A percentile compares a stretch with the other conserved stretches of the same genome.
These are phyloP conservation scores for Picochlorum sp. DNA, from an alignment of 139 green algal genomes.

Conservation along the genomic window DNA sequence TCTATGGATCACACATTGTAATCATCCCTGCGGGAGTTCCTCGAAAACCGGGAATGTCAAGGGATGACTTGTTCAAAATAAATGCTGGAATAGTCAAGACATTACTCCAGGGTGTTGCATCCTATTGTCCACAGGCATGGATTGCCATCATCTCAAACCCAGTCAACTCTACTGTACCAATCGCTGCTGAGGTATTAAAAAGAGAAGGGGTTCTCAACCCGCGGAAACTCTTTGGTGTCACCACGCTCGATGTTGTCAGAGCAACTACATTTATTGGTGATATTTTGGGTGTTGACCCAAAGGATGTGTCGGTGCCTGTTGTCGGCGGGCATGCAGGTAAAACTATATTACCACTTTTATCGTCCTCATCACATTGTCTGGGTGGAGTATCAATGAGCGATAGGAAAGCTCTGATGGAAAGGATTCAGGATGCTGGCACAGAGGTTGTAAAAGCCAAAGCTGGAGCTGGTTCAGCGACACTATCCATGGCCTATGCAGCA, in stretches of 20 bases:
- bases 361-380: conserved; percentile 32
- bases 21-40: conserved; percentile 94
- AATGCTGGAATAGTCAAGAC: conserved; percentile 83
- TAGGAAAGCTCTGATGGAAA: conserved; percentile 47
- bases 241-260: conserved; percentile 87
- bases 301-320: conserved; percentile 81
- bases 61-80: conserved; percentile 98
- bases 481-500: conserved; percentile 92
- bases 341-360: conserved; percentile 94
- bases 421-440: conserved; percentile 96
- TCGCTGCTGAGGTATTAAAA: conserved; percentile 86
- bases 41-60: conserved; percentile 96
- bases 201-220: conserved; percentile 78
- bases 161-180: conserved; percentile 98
- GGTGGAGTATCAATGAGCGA: conserved; percentile 33
- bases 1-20: conserved; percentile 75
- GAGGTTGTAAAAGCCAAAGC: conserved; percentile 93
- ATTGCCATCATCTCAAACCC: conserved; percentile 97
- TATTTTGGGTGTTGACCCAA: conserved; percentile 50
- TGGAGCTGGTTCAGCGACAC: conserved; percentile 82
- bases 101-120: conserved; percentile 53
- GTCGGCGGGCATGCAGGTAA: conserved; percentile 78
- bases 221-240: conserved; percentile 86
- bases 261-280: conserved; percentile 80
- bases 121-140: conserved; percentile 65